Conservation (phyloP, 208 protist genomes). For the Wallacemonas sp. region DNA sequence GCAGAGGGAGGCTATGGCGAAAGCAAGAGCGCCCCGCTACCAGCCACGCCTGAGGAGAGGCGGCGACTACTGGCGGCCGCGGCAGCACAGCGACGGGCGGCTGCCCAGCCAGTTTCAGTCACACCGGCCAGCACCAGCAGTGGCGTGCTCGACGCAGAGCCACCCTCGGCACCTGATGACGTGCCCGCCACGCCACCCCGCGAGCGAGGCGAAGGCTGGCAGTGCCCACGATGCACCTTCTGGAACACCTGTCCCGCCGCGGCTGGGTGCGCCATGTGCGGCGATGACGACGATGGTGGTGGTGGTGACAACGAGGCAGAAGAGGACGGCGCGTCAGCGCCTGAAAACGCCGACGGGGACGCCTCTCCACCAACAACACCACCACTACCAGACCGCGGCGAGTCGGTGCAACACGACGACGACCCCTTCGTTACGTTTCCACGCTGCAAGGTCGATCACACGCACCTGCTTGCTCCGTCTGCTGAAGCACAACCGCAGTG, state of each 20-base stretch:
- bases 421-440: no score
- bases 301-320: not conserved
- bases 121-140: not conserved
- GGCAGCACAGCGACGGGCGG: slow-evolving; percentile 4
- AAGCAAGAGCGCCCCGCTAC: not conserved
- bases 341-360: not conserved
- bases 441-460: no score
- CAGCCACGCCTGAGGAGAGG: slow-evolving; percentile 21
- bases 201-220: slow-evolving; percentile 16
- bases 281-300: slow-evolving; percentile 5
- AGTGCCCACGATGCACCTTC: slow-evolving; percentile 35
- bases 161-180: slow-evolving; percentile 6
- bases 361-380: not conserved
- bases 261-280: slow-evolving; percentile 25
- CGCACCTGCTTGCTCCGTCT: no score
- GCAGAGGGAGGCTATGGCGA: no score
- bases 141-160: slow-evolving; percentile 8
- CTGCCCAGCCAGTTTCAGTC: not conserved
- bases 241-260: slow-evolving; percentile 15
- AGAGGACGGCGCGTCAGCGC: not conserved
- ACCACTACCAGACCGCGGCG: no score
- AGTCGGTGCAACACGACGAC: no score
- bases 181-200: slow-evolving; percentile 7
- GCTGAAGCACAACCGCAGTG: no score
- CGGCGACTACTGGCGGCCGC: slow-evolving; percentile 21